phyloP scores from a whole-genome alignment of 306 rosid genomes.

The Rosa persica region DNA sequence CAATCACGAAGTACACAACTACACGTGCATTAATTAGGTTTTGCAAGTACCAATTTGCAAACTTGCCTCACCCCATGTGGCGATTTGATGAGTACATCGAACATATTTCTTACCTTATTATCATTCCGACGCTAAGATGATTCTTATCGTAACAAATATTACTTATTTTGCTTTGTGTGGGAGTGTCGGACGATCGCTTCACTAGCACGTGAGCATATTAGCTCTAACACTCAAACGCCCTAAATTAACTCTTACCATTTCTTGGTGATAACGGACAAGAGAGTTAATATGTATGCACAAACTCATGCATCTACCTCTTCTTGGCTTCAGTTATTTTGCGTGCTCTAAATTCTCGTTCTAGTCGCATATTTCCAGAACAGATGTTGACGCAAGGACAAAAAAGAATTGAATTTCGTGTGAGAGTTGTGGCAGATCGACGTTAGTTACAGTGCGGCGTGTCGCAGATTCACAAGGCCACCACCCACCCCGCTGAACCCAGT shows the following conservation, averaged over 20 bases:
- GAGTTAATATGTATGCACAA: not conserved
- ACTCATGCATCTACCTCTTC: not conserved
- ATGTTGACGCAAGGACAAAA: not conserved
- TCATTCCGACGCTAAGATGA: too few species aligned
- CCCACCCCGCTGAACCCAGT: not conserved
- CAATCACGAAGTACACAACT: too few species aligned
- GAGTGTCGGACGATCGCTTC: too few species aligned
- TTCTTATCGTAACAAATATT: not conserved
- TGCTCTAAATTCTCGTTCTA: not conserved
- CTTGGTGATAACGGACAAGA: not conserved
- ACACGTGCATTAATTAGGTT: too few species aligned
- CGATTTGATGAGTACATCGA: too few species aligned
- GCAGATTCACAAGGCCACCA: slow-evolving; percentile 6
- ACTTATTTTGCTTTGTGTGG: not conserved
- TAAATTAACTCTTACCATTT: too few species aligned
- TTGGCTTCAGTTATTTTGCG: not conserved
- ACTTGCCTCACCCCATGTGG: too few species aligned
- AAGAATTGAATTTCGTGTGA: not conserved
- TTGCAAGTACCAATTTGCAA: too few species aligned
- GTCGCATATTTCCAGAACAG: not conserved
- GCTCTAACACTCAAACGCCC: too few species aligned
- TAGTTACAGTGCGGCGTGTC: slow-evolving; percentile 9
- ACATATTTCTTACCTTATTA: too few species aligned
- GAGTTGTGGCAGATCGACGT: not conserved
- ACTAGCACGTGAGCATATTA: too few species aligned